Conservation (phyloP, 1,284 basidiomycete species). For the Melampsora americana region DNA sequence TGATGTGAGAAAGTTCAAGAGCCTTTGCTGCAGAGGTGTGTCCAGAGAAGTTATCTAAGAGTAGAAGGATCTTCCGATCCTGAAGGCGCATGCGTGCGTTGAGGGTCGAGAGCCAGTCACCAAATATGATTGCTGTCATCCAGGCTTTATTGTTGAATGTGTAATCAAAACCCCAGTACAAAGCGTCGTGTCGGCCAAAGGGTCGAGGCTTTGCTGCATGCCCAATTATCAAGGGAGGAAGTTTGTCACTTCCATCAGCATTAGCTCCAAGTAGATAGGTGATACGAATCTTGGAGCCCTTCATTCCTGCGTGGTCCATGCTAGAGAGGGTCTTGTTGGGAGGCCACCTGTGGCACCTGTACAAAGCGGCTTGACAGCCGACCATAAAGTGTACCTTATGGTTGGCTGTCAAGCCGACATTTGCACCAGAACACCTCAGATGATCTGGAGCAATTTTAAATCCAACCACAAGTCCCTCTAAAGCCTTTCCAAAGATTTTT, state of each 20-base stretch:
- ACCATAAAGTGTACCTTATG: no score
- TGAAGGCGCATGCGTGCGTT: neutral
- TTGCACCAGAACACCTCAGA: no score
- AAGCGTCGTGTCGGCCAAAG: no score
- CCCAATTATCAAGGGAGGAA: neutral
- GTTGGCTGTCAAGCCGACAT: no score
- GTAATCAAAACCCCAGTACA: constrained; percentile 47
- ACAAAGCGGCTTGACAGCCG: no score
- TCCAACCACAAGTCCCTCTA: no score
- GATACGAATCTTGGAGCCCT: constrained; percentile 1
- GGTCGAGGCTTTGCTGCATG: neutral
- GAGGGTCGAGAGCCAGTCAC: neutral
- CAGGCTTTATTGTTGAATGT: constrained; percentile 30
- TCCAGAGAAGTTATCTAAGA: constrained; percentile 54
- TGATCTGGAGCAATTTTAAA: no score
- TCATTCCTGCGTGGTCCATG: neutral
- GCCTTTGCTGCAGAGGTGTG: constrained; percentile 50
- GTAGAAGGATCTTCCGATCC: constrained; percentile 49
- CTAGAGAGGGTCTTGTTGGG: neutral
- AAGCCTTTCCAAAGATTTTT: no score
- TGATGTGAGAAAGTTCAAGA: constrained; percentile 48
- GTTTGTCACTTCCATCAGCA: neutral
- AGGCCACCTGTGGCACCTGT: no score
- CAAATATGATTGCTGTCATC: constrained; percentile 2
- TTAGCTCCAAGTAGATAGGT: neutral